Percentiles rank a stretch among this genome's conserved stretches.
Conservation (phyloP, 768 basidiomycete species). For the Phlebiopsis flavidoalba region DNA sequence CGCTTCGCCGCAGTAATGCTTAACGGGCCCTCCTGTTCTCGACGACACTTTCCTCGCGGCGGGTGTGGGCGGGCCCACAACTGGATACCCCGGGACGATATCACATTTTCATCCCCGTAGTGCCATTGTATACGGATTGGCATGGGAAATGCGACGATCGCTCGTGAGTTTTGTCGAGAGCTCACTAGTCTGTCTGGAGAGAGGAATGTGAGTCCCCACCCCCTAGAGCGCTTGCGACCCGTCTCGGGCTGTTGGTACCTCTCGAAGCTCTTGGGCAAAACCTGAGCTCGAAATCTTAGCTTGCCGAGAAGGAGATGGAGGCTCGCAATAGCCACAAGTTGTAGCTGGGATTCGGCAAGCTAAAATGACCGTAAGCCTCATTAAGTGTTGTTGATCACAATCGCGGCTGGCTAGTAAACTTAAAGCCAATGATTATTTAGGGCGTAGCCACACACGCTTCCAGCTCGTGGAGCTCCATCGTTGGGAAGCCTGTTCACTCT, state of each 20-base stretch:
- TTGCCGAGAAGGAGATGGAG: background rate
- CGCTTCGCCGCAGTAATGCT: constrained; percentile 25
- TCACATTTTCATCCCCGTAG: constrained; percentile 38
- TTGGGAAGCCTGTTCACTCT: constrained; percentile 11
- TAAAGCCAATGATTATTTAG: constrained; percentile 23
- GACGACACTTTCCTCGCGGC: constrained; percentile 36
- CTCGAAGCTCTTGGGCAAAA: background rate
- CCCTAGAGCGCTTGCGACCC: background rate
- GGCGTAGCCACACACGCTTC: constrained; percentile 57
- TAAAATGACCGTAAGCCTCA: background rate
- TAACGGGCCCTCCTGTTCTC: constrained; percentile 31
- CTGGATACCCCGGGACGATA: constrained; percentile 29
- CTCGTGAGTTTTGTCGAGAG: constrained; percentile 32
- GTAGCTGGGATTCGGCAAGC: background rate
- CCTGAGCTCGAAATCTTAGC: background rate
- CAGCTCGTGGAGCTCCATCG: constrained; percentile 35
- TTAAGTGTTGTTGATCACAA: background rate
- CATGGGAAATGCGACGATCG: constrained; percentile 34
- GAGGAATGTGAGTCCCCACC: background rate
- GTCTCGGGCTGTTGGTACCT: background rate
- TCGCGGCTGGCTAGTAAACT: background rate
- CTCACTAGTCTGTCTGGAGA: constrained; percentile 21
- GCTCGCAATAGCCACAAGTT: background rate
- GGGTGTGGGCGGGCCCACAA: constrained; percentile 34
- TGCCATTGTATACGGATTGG: constrained; percentile 50